Base-by-base conservation (phyloP, 1,139 yeast species). In the Yamadazyma songkhlaensis region DNA sequence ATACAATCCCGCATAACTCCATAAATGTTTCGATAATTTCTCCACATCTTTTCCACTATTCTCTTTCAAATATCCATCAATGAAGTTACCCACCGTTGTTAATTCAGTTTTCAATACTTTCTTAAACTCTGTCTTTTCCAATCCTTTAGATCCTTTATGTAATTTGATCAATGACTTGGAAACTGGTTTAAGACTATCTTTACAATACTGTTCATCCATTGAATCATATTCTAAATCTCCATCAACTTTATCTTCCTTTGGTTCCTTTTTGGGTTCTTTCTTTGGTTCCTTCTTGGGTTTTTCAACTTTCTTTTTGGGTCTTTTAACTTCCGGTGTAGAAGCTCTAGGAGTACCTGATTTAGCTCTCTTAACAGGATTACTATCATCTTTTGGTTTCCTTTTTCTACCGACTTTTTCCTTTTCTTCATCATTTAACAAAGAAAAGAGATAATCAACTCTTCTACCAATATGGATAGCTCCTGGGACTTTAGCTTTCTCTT, bases 401-500 rank as follows among this genome's bases (percentile, higher is more conserved):
- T 37, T 40, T 31, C 43, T 38, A 20, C 59, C 25, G 14, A 57
- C 26, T 46, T 54, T 35, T 27, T 26, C 39, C 46, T 51, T 60
- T 8, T 69, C 78, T 23, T 67, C 74, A 15, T 77, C 88, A 41
- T 75, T 75, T 47, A 92, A 62, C 22, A 87, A 80, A 2, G 81
- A 64, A 31, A 90, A 74, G 50, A 92, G 71, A 51, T 90, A 92
- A 57, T 94, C 98, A 2, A 87, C 84, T 53, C 99, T 78, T 59
- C 99, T 79, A n/a, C 89, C 90, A 36, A 94, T 68, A 61, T 92
- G 99, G 9, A 92, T 94, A 2, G 97, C 77, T 6, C 95, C 95
- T 1, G 99, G 99, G 9, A 84, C 85, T 50, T 82, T 84, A 44
- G 83, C 81, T 13, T 34, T 32, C 38, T 32, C 50, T 33, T 42